A percentile compares a stretch with the other conserved stretches of the same genome.
Evolutionary conservation across 805 yeast species (phyloP).

Genomic region (Cyberlindnera veronae): DNA sequence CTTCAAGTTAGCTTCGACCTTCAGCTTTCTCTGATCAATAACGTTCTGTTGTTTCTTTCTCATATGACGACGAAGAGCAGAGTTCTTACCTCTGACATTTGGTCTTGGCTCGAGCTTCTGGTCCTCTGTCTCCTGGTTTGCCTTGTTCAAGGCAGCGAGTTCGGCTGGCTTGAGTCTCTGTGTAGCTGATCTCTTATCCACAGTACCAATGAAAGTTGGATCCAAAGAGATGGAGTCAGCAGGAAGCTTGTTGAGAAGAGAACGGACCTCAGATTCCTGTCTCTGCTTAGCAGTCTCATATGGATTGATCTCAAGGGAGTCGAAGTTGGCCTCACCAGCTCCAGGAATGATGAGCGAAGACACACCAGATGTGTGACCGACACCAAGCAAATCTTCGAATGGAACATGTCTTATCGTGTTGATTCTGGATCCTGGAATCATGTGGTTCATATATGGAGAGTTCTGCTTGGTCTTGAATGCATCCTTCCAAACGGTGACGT

Average conservation of each 20-base stretch:
- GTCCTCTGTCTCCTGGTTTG: constrained; percentile 37
- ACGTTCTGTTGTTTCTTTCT: constrained; percentile 84
- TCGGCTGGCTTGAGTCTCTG: constrained; percentile 64
- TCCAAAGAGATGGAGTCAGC: constrained; percentile 92
- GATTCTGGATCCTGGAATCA: constrained; percentile 73
- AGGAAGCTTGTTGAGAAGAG: constrained; percentile 78
- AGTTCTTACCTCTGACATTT: constrained; percentile 73
- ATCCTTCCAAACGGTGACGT: constrained; percentile 92
- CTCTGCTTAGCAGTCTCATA: constrained; percentile 89
- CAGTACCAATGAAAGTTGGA: constrained; percentile 82
- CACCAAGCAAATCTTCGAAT: constrained; percentile 92
- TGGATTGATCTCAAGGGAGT: constrained; percentile 90
- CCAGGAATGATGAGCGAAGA: constrained; percentile 93
- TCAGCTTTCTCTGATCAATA: constrained; percentile 76
- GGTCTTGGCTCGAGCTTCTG: constrained; percentile 48
- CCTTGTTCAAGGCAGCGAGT: constrained; percentile 39
- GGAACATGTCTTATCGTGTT: constrained; percentile 77
- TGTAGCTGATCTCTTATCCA: constrained; percentile 64
- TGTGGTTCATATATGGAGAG: constrained; percentile 89
- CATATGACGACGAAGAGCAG: constrained; percentile 73
- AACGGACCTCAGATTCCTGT: constrained; percentile 87
- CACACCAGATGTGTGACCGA: constrained; percentile 77
- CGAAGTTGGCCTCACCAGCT: constrained; percentile 96
- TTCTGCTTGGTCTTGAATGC: constrained; percentile 64
- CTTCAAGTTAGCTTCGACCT: constrained; percentile 70